A percentile compares a stretch with the other conserved stretches of the same genome.
phyloP scores from a whole-genome alignment of 2,329 filamentous ascomycete species.

The Xylariaceae sp. region DNA sequence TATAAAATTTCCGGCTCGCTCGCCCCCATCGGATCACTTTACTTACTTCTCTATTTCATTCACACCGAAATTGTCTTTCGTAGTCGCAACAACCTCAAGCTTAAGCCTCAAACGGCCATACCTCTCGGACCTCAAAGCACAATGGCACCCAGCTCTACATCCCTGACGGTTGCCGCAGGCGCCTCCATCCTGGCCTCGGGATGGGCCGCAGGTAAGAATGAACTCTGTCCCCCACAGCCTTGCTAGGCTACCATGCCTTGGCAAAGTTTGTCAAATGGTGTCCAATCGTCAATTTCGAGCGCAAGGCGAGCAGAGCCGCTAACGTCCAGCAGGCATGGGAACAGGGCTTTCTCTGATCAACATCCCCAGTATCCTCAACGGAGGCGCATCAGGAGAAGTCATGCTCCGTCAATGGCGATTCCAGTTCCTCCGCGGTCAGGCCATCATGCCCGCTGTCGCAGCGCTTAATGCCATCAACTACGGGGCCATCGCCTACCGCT shows the following conservation, averaged over 20 bases:
- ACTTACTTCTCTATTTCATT: background rate
- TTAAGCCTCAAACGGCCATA: too few species aligned
- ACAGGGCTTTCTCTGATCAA: constrained; percentile 18
- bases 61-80: background rate
- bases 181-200: constrained; percentile 15
- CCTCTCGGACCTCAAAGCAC: background rate
- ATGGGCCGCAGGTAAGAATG: constrained; percentile 16
- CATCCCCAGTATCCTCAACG: constrained; percentile 20
- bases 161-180: constrained; percentile 11
- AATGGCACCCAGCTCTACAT: constrained; percentile 12
- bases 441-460: constrained; percentile 17
- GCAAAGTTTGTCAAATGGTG: too few species aligned
- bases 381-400: constrained; percentile 17
- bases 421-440: constrained; percentile 19
- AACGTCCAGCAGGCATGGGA: constrained; percentile 17
- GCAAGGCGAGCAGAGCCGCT: background rate
- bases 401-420: constrained; percentile 25
- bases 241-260: too few species aligned
- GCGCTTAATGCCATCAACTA: constrained; percentile 20
- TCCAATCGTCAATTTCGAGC: too few species aligned
- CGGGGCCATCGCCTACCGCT: constrained; percentile 19
- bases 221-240: background rate
- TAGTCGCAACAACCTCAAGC: background rate
- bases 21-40: background rate
- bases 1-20: background rate